Evolutionary conservation across 257 asterid species (phyloP).

Genomic region (Rehmannia glutinosa): DNA sequence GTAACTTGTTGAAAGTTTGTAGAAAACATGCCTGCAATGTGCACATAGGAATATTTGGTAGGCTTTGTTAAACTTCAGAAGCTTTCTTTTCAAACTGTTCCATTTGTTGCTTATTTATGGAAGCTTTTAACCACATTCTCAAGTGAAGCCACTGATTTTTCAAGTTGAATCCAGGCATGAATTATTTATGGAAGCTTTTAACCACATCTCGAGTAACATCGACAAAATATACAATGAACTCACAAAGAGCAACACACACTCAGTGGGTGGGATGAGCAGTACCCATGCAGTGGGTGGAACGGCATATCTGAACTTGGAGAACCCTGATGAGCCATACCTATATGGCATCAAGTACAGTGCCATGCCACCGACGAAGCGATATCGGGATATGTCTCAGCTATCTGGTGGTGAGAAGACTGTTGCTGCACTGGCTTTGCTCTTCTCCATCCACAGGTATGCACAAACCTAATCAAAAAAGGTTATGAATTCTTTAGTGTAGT

Average conservation of each 20-base stretch:
- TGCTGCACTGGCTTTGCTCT: conserved; percentile 97
- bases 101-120: not conserved
- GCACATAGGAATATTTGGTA: not conserved
- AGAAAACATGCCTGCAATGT: not conserved
- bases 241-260: conserved; percentile 61
- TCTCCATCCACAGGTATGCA: conserved; percentile 86
- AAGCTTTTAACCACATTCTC: too few species aligned
- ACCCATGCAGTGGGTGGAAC: conserved; percentile 97
- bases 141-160: conserved; percentile 19
- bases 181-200: conserved; percentile 85
- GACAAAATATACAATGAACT: conserved; percentile 94
- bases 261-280: conserved; percentile 57
- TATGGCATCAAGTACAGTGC: conserved; percentile 93
- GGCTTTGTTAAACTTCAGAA: not conserved
- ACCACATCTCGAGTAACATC: conserved; percentile 74
- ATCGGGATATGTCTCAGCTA: conserved; percentile 88
- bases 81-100: not conserved
- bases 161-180: conserved; percentile 55
- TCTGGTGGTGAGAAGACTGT: conserved; percentile 99
- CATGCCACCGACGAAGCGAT: conserved; percentile 98
- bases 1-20: not conserved
- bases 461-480: not conserved
- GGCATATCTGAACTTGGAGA: conserved; percentile 84
- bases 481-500: not conserved
- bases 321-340: conserved; percentile 91